Evolutionary conservation across 169 alveolate genomes (phyloP).

Genomic region (Cystoisospora suis): DNA sequence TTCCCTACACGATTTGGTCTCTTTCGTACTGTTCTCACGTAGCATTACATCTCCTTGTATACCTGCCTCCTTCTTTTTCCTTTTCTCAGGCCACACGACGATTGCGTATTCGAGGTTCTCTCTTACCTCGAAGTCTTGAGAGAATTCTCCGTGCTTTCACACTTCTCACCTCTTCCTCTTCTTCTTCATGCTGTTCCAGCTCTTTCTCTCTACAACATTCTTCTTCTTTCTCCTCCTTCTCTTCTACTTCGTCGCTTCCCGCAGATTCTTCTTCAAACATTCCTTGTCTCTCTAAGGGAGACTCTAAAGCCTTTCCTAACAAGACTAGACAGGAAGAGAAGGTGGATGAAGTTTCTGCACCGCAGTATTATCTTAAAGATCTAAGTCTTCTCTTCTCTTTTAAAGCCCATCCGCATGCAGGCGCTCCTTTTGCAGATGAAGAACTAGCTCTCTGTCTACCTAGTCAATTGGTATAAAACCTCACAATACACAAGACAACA

Average conservation of each 20-base stretch:
- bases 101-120: background rate
- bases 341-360: no score
- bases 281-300: background rate
- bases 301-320: no score
- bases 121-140: background rate
- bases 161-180: background rate
- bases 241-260: background rate
- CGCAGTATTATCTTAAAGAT: no score
- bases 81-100: background rate
- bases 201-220: background rate
- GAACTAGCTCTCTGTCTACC: background rate
- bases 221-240: background rate
- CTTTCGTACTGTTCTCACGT: background rate
- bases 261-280: background rate
- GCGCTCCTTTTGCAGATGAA: constrained; percentile 13
- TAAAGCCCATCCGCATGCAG: constrained; percentile 17
- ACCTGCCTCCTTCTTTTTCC: background rate
- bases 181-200: background rate
- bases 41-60: background rate
- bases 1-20: background rate
- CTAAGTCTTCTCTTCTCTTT: background rate
- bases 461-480: background rate
- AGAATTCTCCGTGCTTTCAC: constrained; percentile 10
- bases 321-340: no score
- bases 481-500: background rate